A percentile compares a stretch with the other conserved stretches of the same genome.
Conservation (phyloP, 2,329 filamentous ascomycete genomes). For the Penicillium brasilianum region DNA sequence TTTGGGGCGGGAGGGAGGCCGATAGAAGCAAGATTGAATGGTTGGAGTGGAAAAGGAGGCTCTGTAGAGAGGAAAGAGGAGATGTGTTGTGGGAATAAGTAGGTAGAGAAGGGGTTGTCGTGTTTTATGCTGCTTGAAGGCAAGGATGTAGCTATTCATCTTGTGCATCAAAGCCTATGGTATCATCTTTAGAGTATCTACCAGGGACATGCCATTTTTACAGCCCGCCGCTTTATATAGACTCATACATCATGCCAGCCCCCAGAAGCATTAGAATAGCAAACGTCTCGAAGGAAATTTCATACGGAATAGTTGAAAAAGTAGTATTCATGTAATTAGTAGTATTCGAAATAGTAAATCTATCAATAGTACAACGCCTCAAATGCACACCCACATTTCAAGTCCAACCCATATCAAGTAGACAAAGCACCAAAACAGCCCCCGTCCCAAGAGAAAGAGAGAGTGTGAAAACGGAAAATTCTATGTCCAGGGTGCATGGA, state of each 20-base stretch:
- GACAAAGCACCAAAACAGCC: not conserved
- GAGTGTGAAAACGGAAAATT: no score
- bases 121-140: not conserved
- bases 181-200: not conserved
- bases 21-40: no score
- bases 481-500: slow-evolving; percentile 15
- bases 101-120: not conserved
- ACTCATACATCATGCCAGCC: no score
- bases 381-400: not conserved
- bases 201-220: not conserved
- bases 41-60: not conserved
- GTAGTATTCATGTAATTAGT: not conserved
- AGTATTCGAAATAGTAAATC: not conserved
- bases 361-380: not conserved
- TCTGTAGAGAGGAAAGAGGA: no score
- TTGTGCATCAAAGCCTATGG: not conserved
- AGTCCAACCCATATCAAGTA: not conserved
- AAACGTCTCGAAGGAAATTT: no score
- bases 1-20: not conserved
- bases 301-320: no score
- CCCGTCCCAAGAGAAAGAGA: not conserved
- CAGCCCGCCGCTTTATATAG: no score
- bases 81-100: not conserved
- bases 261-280: no score
- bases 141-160: not conserved